phyloP scores from a whole-genome alignment of 768 basidiomycete species.

The Pleurotus pulmonarius region DNA sequence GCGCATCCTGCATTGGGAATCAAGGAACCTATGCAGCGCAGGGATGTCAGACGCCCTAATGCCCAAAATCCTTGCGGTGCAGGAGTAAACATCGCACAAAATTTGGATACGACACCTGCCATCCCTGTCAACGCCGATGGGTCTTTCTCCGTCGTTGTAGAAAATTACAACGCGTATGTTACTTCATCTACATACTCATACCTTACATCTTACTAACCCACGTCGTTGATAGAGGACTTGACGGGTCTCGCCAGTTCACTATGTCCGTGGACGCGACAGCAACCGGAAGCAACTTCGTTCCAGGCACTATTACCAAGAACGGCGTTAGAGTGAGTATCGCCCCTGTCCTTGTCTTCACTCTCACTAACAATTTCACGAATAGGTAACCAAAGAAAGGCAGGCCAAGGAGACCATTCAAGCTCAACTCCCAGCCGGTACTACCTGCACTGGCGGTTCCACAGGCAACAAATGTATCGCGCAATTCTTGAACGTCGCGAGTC shows the following conservation, averaged over 20 bases:
- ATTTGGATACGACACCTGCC: constrained; percentile 33
- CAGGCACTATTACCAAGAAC: constrained; percentile 37
- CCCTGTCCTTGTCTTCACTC: background rate
- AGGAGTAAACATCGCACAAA: constrained; percentile 33
- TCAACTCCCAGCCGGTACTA: constrained; percentile 43
- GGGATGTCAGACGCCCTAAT: constrained; percentile 30
- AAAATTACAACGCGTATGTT: constrained; percentile 44
- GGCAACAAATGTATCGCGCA: constrained; percentile 48
- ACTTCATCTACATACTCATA: background rate
- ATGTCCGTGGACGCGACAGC: constrained; percentile 42
- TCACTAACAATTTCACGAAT: background rate
- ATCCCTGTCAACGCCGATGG: constrained; percentile 35
- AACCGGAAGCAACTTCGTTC: constrained; percentile 33
- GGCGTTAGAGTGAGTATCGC: constrained; percentile 37
- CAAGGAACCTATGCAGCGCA: constrained; percentile 22
- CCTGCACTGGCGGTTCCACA: constrained; percentile 44
- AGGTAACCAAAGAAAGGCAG: constrained; percentile 36
- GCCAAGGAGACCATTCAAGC: constrained; percentile 36
- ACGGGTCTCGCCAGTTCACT: constrained; percentile 45
- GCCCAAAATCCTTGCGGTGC: constrained; percentile 34
- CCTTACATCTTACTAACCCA: too few relatives aligned
- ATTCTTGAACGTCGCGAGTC: constrained; percentile 35
- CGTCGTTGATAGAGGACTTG: constrained; percentile 27
- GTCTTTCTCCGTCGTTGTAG: constrained; percentile 33
- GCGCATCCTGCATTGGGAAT: constrained; percentile 41